Conservation (phyloP, 805 yeast genomes). For the Ogataea thermomethanolica region DNA sequence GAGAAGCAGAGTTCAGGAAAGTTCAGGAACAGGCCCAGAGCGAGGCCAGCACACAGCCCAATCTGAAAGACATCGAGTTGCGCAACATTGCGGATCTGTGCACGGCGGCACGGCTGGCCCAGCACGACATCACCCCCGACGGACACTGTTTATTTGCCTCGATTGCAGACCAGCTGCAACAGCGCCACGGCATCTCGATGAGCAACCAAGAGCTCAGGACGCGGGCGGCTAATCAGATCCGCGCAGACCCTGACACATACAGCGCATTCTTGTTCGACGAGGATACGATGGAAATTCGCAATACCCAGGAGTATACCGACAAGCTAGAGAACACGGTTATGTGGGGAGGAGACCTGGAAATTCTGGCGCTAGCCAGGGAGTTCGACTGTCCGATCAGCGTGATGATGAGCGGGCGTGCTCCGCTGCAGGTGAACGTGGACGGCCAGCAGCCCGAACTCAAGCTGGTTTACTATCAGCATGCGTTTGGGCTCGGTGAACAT, state of each 20-base stretch:
- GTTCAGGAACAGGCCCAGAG: constrained; percentile 62
- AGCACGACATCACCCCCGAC: constrained; percentile 78
- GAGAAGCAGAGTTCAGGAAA: constrained; percentile 65
- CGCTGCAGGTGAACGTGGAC: constrained; percentile 58
- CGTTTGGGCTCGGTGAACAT: constrained; percentile 91
- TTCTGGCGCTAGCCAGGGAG: constrained; percentile 72
- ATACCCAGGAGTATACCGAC: constrained; percentile 63
- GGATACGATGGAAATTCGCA: constrained; percentile 56
- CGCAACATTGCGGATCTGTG: constrained; percentile 60
- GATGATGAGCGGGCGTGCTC: constrained; percentile 72
- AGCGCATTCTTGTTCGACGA: constrained; percentile 84
- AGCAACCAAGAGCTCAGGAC: constrained; percentile 55
- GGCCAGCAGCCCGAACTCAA: constrained; percentile 54
- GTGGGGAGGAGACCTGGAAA: constrained; percentile 97
- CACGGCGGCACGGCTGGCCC: constrained; percentile 42
- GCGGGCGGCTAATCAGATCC: constrained; percentile 63
- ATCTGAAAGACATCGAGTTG: constrained; percentile 67
- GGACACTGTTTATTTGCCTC: constrained; percentile 94
- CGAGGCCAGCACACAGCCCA: constrained; percentile 67
- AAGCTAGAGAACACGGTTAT: constrained; percentile 73
- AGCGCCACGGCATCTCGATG: constrained; percentile 43
- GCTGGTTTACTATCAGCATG: constrained; percentile 79
- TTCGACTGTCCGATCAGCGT: constrained; percentile 73
- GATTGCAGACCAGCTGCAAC: constrained; percentile 67
- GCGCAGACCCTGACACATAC: constrained; percentile 62